Evolutionary conservation across 2,329 filamentous ascomycete species (phyloP), one percentile per base, ranked within the genome.

Genomic region (Ophidiomyces ophidiicola): DNA sequence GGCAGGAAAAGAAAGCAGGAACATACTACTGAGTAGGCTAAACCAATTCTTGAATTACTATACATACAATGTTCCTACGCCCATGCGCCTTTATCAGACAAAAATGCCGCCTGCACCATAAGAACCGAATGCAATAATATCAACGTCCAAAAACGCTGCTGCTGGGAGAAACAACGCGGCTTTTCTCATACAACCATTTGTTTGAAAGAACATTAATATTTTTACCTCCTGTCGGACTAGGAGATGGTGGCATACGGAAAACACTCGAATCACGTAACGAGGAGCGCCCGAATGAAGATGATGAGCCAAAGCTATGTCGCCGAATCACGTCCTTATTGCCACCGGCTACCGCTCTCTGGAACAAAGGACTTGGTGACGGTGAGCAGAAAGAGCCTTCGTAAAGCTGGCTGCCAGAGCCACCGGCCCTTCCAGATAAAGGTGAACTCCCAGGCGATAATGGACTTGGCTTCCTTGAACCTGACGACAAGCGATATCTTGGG

Each of bases 151-250:
- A 49, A 41, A 55, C 49, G 23, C 58, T 57, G 38, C 58, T 59
- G 44, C 57, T 60, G 8, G 59, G 51, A 24, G 60, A 63, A 17
- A 61, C 47, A 19, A 56, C 52, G 30, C 58, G 53, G 36, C 82
- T 80, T 62, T 78, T 83, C 60, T 94, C 85, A 55, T 94, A 96
- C 44, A 94, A 61, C 88, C 88, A 96, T 64, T 90, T 93, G 64
- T 78, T 94, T 61, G 88, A 94, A 54, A 94, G 55, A 0, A 78
- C 77, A 37, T 92, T 76, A 48, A 76, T 86, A 41, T 76, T 72
- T 63, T 81, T 85, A 25, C 72, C 57, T 36, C 51, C 70, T 4
- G 68, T 62, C 1, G 83, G 82, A 47, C 78, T 87, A 1, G 82
- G 82, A 12, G 80, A 79, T 10, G 72, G 69, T 1, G 80, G 76